phyloP scores from a whole-genome alignment of 345 rosid genomes.

The Combretum micranthum region DNA sequence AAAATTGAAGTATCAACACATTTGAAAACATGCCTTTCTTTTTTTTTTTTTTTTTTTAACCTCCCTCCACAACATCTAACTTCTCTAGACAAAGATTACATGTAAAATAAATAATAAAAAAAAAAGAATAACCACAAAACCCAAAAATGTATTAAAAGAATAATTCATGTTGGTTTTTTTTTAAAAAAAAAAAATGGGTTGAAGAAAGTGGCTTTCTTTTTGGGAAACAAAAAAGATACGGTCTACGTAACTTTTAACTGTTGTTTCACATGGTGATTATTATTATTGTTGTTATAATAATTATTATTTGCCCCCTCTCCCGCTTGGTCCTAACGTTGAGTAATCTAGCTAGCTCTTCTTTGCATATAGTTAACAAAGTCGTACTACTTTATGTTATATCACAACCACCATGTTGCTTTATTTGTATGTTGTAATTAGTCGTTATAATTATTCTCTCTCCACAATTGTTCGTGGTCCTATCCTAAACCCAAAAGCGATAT shows the following conservation, averaged over 20 bases:
- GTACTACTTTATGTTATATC: slow-evolving; percentile 22
- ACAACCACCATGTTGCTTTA: slow-evolving; percentile 20
- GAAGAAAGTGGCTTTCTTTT: slow-evolving; percentile 8
- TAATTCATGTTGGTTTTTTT: slow-evolving; percentile 6
- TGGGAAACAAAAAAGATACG: slow-evolving; percentile 18
- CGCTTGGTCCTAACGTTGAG: slow-evolving; percentile 4
- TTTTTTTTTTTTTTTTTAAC: no score
- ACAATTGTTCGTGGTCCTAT: slow-evolving; percentile 11
- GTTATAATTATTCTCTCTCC: slow-evolving; percentile 7
- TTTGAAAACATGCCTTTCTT: no score
- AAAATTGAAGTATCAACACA: no score
- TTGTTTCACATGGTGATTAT: slow-evolving; percentile 6
- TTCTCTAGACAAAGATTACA: no score
- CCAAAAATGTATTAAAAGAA: slow-evolving; percentile 3
- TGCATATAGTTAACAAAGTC: slow-evolving; percentile 17
- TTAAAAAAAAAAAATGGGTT: no score
- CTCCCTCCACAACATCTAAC: no score
- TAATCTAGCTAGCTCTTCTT: slow-evolving; percentile 2
- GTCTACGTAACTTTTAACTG: slow-evolving; percentile 14
- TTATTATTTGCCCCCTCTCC: neutral
- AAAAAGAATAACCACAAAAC: neutral
- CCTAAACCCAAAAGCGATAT: no score
- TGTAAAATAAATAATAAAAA: no score
- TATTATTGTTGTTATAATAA: neutral
- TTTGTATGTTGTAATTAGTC: slow-evolving; percentile 5